Base-by-base conservation (phyloP, 1,284 basidiomycete species). In the Cryptococcus sp. region DNA sequence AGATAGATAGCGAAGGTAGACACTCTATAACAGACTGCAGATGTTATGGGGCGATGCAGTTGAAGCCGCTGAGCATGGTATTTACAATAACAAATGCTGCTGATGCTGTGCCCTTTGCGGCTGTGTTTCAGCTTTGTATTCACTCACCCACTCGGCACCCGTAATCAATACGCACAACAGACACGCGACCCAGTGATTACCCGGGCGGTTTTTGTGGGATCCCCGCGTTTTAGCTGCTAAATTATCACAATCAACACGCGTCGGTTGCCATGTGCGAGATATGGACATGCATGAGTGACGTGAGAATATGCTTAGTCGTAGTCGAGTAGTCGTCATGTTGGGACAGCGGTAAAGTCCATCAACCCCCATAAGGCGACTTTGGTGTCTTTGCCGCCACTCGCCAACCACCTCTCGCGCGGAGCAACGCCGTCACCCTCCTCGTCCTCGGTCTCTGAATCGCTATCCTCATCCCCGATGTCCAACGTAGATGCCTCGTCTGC, bases 291-390 rank as follows among this genome's bases (percentile, higher is more conserved):
- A 35, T 35, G 30, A 45, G 42, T n/a, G 22, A 22, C n/a, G 42
- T 22, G 7, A 45, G 42, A 25, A n/a, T 48, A 48, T 48, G 25
- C 47, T 10, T 38, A n/a, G 38, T 22, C 27, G 3, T 40, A 42
- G n/a, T n/a, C n/a, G n/a, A 42, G 10, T 38, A n/a, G 38, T 22
- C 27, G 27, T 40, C 47, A 48, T n/a, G 47, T 1, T n/a, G 47
- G 17, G 20, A 20, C 47, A 30, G 46, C 39, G 5, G 25, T 58
- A 62, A 93, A 93, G 63, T 82, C 84, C 64, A 88, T 88, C 53
- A 94, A 75, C 22, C 82, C 79, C 91, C 92, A 95, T 23, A 93
- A 81, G 0, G 86, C 86, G 0, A 93, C 82, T 13, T 90, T 82
- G 45, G 80, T 82, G 68, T 94, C 91, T 69, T 89, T 89, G 1